Evolutionary conservation across 352 stramenopile species (phyloP), one percentile per base, ranked within the genome.

Genomic region (Elongisporangium anandrum): DNA sequence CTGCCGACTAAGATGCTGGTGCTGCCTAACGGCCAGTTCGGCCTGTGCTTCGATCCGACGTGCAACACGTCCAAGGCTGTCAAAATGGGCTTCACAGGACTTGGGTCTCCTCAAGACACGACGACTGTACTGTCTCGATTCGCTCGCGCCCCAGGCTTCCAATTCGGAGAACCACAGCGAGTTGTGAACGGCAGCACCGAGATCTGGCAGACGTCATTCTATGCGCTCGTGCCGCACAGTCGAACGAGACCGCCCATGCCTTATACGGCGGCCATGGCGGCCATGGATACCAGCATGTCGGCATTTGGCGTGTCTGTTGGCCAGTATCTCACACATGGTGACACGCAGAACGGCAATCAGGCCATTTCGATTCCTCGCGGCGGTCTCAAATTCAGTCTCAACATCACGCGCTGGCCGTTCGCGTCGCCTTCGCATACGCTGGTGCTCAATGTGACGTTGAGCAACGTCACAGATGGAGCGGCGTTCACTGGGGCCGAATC

Each of bases 321-420:
- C 20, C 64, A 70, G 41, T 70, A 67, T n/a, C 38, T 67, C 20
- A 58, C 48, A 2, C 17, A 47, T 4, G 64, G 64, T 3, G 21
- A 1, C 0, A 24, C 59, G 1, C 20, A 10, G 22, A 70, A 70
- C 34, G 60, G 59, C 17, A 16, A 52, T 19, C 60, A 63, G 26
- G 19, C 29, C 24, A 47, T 70, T 12, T 22, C 17, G 6, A 56
- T 70, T 0, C 60, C 64, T 4, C 45, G 59, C n/a, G 64, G 64
- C 13, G 60, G n/a, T 4, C 59, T 70, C 64, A 70, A 70, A 52
- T 70, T 70, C 20, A 55, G 55, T 3, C 50, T 70, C 59, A 65
- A 56, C 45, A 62, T 70, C 16, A 57, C 60, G 8, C 60, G 58
- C 34, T 70, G 64, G 64, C 10, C n/a, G 15, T 70, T 70, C 45